Evolutionary conservation across 768 basidiomycete genomes (phyloP).

Genomic region (Serendipita sp.): DNA sequence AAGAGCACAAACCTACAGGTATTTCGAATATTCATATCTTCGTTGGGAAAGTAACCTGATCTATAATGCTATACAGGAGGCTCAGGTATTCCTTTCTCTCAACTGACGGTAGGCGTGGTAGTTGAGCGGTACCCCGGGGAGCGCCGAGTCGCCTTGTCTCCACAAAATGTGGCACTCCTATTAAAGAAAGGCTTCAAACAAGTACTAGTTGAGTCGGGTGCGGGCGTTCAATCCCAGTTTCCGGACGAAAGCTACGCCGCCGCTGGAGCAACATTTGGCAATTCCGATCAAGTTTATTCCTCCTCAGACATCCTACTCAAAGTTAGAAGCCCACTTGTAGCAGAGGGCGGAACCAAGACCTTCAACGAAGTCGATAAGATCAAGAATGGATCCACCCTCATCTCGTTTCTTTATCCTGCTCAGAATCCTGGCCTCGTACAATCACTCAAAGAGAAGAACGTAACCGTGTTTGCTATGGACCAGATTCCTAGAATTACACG

Average conservation of each 20-base stretch:
- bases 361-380: slow-evolving; percentile 45
- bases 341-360: slow-evolving; percentile 2
- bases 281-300: slow-evolving; percentile 50
- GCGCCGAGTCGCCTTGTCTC: slow-evolving; percentile 66
- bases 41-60: not conserved
- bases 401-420: slow-evolving; percentile 71
- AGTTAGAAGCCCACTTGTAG: slow-evolving; percentile 56
- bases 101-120: slow-evolving; percentile 61
- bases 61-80: not conserved
- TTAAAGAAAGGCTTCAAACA: slow-evolving; percentile 69
- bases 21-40: not conserved
- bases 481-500: slow-evolving; percentile 83
- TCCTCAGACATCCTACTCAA: slow-evolving; percentile 69
- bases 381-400: slow-evolving; percentile 61
- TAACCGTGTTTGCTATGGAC: slow-evolving; percentile 79
- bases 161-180: slow-evolving; percentile 56
- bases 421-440: slow-evolving; percentile 69
- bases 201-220: slow-evolving; percentile 57
- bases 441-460: slow-evolving; percentile 43
- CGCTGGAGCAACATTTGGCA: slow-evolving; percentile 67
- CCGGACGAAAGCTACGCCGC: slow-evolving; percentile 62
- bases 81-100: slow-evolving; percentile 45
- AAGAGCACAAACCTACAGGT: not conserved
- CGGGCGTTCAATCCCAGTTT: slow-evolving; percentile 62
- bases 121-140: slow-evolving; percentile 65